Percentiles rank a stretch among this genome's conserved stretches.
Conservation (phyloP, 192 early-diverging fungal species). For the Gorgonomyces haynaldii region DNA sequence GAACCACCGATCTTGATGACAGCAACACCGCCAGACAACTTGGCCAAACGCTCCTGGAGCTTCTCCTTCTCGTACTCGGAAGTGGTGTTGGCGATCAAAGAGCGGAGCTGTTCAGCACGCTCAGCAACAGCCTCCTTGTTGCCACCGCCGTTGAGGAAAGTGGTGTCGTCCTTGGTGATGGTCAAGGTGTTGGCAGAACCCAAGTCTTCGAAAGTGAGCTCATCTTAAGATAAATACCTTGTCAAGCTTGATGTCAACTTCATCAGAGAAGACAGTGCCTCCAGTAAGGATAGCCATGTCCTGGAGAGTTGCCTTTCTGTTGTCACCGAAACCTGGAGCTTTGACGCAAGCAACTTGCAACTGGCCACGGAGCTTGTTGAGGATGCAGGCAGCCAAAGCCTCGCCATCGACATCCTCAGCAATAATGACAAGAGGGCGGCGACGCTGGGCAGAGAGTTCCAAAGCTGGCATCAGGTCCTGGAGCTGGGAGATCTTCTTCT, state of each 20-base stretch:
- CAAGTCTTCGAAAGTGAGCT: slow-evolving; percentile 72
- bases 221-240: slow-evolving; percentile 39
- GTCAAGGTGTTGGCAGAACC: slow-evolving; percentile 80
- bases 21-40: slow-evolving; percentile 95
- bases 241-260: slow-evolving; percentile 94
- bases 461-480: slow-evolving; percentile 95
- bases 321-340: slow-evolving; percentile 99
- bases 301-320: slow-evolving; percentile 97
- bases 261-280: slow-evolving; percentile 92
- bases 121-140: slow-evolving; percentile 78
- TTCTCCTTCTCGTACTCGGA: slow-evolving; percentile 99
- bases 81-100: slow-evolving; percentile 69
- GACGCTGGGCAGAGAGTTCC: slow-evolving; percentile 85
- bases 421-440: slow-evolving; percentile 93
- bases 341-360: slow-evolving; percentile 95
- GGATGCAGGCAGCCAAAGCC: slow-evolving; percentile 96
- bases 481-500: slow-evolving; percentile 93
- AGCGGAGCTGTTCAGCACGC: slow-evolving; percentile 96
- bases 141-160: slow-evolving; percentile 92
- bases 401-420: slow-evolving; percentile 99
- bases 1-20: slow-evolving; percentile 98
- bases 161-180: slow-evolving; percentile 98
- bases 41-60: slow-evolving; percentile 98
- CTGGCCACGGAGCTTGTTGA: slow-evolving; percentile 99
- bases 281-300: slow-evolving; percentile 96